Conservation (phyloP, 805 yeast genomes). For the Citeromyces matritensis region DNA sequence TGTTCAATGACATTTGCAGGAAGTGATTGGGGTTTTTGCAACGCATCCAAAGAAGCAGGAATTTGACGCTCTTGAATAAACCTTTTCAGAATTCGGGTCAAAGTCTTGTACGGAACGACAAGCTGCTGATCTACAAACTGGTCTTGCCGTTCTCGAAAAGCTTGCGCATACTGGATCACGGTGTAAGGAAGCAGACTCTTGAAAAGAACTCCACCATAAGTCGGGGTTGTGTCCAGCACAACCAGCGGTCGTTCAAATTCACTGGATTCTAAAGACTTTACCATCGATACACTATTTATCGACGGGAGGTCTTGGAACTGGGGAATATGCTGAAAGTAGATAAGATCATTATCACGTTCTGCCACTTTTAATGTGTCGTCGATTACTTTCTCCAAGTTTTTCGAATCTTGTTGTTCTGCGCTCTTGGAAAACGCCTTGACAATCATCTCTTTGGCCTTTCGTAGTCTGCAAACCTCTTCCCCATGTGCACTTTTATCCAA, state of each 20-base stretch:
- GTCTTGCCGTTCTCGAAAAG: conserved; percentile 53
- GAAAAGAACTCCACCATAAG: conserved; percentile 25
- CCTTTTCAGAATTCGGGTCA: conserved; percentile 26
- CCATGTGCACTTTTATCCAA: conserved; percentile 45
- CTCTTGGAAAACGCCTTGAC: conserved; percentile 21
- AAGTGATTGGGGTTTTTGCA: conserved; percentile 38
- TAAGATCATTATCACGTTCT: conserved; percentile 69
- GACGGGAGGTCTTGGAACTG: conserved; percentile 18
- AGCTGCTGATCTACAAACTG: conserved; percentile 28
- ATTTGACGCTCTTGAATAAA: conserved; percentile 33
- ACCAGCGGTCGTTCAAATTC: conserved; percentile 17
- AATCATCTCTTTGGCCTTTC: conserved; percentile 19
- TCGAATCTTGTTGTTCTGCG: conserved; percentile 32
- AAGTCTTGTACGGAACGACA: conserved; percentile 28
- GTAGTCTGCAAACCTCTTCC: conserved; percentile 48
- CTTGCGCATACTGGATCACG: conserved; percentile 49
- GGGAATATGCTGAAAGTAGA: conserved; percentile 60
- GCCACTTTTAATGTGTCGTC: conserved; percentile 31
- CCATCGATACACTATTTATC: conserved; percentile 38
- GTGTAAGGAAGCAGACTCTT: conserved; percentile 49
- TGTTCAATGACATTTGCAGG: conserved; percentile 46
- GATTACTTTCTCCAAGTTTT: conserved; percentile 30
- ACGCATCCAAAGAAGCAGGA: conserved; percentile 47
- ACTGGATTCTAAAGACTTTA: conserved; percentile 25
- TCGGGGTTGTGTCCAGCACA: conserved; percentile 5